Evolutionary conservation across 768 basidiomycete genomes (phyloP).

Genomic region (Podaxis mareebaensis): DNA sequence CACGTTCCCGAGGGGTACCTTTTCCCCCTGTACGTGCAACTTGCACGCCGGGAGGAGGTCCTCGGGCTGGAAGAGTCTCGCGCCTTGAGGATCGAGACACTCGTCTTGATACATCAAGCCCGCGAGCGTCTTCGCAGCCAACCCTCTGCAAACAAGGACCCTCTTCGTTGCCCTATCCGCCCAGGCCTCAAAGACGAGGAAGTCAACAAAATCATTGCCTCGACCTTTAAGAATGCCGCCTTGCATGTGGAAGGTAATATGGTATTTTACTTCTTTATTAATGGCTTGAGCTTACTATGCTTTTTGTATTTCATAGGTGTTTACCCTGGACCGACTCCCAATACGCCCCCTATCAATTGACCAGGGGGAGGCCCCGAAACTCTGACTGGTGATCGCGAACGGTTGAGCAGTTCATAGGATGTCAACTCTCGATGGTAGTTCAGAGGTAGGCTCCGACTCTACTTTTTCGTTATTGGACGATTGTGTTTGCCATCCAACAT

Average conservation of each 20-base stretch:
- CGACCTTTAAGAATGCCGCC: background rate
- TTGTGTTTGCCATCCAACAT: too few relatives aligned
- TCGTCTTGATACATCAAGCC: conserved; percentile 47
- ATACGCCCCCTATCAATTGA: too few relatives aligned
- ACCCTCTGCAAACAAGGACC: conserved; percentile 19
- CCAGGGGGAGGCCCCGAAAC: too few relatives aligned
- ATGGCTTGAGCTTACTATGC: background rate
- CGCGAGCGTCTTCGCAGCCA: conserved; percentile 47
- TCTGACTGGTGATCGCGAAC: too few relatives aligned
- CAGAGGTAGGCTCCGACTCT: too few relatives aligned
- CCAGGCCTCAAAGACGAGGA: conserved; percentile 19
- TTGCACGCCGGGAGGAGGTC: conserved; percentile 52
- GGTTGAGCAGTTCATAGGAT: too few relatives aligned
- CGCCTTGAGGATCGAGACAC: conserved; percentile 53
- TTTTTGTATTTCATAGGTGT: too few relatives aligned
- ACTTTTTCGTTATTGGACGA: too few relatives aligned
- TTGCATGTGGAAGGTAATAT: background rate
- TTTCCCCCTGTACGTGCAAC: conserved; percentile 52
- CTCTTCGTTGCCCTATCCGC: conserved; percentile 24
- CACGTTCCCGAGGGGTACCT: conserved; percentile 48
- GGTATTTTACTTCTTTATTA: background rate
- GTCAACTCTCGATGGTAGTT: too few relatives aligned
- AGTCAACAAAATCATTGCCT: conserved; percentile 19
- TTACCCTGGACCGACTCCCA: too few relatives aligned
- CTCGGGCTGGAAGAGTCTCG: conserved; percentile 56